A percentile compares a stretch with the other conserved stretches of the same genome.
Evolutionary conservation across 2,329 filamentous ascomycete species (phyloP).

Genomic region (Colletotrichum cereale): DNA sequence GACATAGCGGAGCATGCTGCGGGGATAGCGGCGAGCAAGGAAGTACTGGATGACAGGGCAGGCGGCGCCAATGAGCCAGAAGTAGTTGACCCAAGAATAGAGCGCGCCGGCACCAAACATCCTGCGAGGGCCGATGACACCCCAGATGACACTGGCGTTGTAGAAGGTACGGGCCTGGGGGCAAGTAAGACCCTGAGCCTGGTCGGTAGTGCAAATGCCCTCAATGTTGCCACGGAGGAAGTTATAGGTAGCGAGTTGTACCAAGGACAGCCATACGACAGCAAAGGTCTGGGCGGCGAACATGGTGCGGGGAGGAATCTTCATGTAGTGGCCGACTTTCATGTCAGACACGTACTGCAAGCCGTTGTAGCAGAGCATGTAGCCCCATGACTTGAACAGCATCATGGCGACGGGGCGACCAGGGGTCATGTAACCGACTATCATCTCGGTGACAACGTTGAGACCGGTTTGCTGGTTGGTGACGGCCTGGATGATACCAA

Average conservation of each 20-base stretch:
- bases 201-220: conserved; percentile 62
- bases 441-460: conserved; percentile 63
- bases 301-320: conserved; percentile 63
- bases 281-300: conserved; percentile 60
- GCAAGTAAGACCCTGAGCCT: conserved; percentile 66
- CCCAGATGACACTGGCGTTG: conserved; percentile 72
- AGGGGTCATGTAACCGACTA: conserved; percentile 62
- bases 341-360: conserved; percentile 62
- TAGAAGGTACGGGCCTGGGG: conserved; percentile 71
- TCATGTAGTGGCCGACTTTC: conserved; percentile 67
- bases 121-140: conserved; percentile 62
- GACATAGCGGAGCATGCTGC: conserved; percentile 60
- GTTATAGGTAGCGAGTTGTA: conserved; percentile 55
- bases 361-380: conserved; percentile 61
- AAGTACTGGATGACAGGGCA: conserved; percentile 63
- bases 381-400: conserved; percentile 62
- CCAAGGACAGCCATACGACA: conserved; percentile 55
- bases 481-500: conserved; percentile 61
- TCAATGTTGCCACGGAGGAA: conserved; percentile 61
- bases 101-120: conserved; percentile 55
- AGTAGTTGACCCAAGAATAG: conserved; percentile 65
- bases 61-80: conserved; percentile 64
- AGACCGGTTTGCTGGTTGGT: conserved; percentile 62
- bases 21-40: conserved; percentile 60
- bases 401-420: conserved; percentile 63